Evolutionary conservation across 768 basidiomycete species (phyloP).

Genomic region (Leccinum imitatum): DNA sequence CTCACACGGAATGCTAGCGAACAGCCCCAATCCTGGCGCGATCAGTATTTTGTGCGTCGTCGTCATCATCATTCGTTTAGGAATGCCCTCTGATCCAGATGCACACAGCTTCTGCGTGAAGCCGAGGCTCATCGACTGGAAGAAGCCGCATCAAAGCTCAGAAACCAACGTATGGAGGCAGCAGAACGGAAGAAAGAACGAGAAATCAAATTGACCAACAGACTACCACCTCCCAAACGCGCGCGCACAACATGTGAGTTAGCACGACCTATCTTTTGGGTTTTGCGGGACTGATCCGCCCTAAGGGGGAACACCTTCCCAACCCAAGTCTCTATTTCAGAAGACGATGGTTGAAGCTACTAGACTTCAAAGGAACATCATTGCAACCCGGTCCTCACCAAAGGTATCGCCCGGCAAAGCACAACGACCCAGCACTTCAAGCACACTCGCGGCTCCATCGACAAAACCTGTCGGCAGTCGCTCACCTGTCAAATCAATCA

Average conservation of each 20-base stretch:
- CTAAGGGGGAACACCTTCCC: conserved; percentile 39
- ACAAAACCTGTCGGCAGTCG: conserved; percentile 34
- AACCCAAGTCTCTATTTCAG: conserved; percentile 72
- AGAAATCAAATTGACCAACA: conserved; percentile 74
- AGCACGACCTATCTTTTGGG: conserved; percentile 20
- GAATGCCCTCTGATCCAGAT: conserved; percentile 9
- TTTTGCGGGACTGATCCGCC: conserved; percentile 14
- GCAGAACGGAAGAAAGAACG: conserved; percentile 76
- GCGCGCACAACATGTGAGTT: conserved; percentile 59
- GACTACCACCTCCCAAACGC: conserved; percentile 65
- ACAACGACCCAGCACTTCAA: conserved; percentile 36
- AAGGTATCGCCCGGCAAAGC: conserved; percentile 48
- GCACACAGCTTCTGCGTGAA: conserved; percentile 50
- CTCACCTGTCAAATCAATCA: conserved; percentile 53
- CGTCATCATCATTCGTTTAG: neutral
- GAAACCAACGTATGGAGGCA: conserved; percentile 64
- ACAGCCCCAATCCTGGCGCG: conserved; percentile 65
- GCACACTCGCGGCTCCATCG: conserved; percentile 37
- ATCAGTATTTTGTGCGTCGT: conserved; percentile 61
- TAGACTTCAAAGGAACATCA: conserved; percentile 63
- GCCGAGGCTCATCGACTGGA: conserved; percentile 65
- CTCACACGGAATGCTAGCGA: conserved; percentile 40
- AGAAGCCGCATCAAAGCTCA: conserved; percentile 58
- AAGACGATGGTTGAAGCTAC: conserved; percentile 72
- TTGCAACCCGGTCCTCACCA: conserved; percentile 51